Evolutionary conservation across 306 rosid species (phyloP).

Genomic region (Sphenostylis stenocarpa): DNA sequence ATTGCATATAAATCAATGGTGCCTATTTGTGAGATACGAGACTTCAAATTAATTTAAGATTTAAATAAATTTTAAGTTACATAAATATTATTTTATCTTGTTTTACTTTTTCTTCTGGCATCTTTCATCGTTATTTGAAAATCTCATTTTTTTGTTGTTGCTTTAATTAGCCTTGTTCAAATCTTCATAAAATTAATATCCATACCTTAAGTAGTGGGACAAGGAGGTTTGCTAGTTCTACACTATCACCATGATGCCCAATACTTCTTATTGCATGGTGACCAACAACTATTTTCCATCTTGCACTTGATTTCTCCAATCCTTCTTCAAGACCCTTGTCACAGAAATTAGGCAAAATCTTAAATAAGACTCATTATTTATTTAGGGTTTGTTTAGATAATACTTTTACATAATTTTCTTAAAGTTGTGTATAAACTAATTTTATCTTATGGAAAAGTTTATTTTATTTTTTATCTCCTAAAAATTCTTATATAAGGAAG

Average conservation of each 20-base stretch:
- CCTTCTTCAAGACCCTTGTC: constrained; percentile 32
- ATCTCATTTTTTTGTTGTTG: no score
- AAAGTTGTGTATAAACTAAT: no score
- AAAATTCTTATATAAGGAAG: no score
- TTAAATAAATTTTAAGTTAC: no score
- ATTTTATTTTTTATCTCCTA: no score
- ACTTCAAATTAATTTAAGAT: no score
- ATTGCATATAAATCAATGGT: not conserved
- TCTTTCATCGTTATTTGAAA: no score
- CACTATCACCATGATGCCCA: constrained; percentile 44
- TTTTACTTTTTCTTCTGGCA: no score
- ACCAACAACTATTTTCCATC: constrained; percentile 48
- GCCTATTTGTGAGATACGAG: not conserved
- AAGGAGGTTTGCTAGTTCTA: constrained; percentile 16
- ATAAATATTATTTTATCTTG: no score
- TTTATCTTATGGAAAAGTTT: no score
- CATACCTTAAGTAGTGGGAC: constrained; percentile 36
- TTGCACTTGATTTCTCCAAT: constrained; percentile 40
- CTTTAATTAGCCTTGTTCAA: no score
- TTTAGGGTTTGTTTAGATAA: not conserved
- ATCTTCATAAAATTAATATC: not conserved
- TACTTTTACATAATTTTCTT: no score
- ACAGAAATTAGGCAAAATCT: not conserved
- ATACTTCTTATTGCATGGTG: constrained; percentile 46
- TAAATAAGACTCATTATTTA: not conserved